A percentile compares a stretch with the other conserved stretches of the same genome.
phyloP scores from a whole-genome alignment of 768 basidiomycete species.

The Pleurotus ostreatus region DNA sequence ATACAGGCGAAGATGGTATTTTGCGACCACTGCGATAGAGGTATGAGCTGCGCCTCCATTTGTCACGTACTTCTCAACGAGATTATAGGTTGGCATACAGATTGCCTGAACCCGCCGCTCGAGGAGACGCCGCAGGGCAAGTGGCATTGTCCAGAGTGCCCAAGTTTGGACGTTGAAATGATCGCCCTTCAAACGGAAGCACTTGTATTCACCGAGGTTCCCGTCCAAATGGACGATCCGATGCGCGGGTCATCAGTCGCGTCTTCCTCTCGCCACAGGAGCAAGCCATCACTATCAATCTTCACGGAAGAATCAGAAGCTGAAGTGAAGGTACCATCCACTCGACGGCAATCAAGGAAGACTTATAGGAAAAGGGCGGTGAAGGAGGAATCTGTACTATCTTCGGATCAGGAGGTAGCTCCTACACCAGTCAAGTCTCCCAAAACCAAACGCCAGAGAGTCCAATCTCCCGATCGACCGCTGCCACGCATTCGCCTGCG shows the following conservation, averaged over 20 bases:
- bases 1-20: slow-evolving; percentile 74
- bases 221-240: background rate
- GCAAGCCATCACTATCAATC: slow-evolving; percentile 16
- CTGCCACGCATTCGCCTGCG: slow-evolving; percentile 48
- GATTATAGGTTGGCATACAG: slow-evolving; percentile 76
- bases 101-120: slow-evolving; percentile 73
- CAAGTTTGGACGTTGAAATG: slow-evolving; percentile 22
- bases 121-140: slow-evolving; percentile 66
- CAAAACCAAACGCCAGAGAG: slow-evolving; percentile 42
- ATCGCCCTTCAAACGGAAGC: slow-evolving; percentile 11
- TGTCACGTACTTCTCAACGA: slow-evolving; percentile 7
- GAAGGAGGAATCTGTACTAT: slow-evolving; percentile 10
- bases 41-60: slow-evolving; percentile 29
- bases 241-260: slow-evolving; percentile 36
- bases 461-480: slow-evolving; percentile 34
- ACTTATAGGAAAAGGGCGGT: slow-evolving; percentile 14
- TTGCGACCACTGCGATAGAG: slow-evolving; percentile 94
- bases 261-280: slow-evolving; percentile 33
- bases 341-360: slow-evolving; percentile 6
- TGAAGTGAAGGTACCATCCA: slow-evolving; percentile 16
- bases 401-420: slow-evolving; percentile 19
- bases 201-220: background rate
- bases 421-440: slow-evolving; percentile 22
- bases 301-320: slow-evolving; percentile 19
- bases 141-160: slow-evolving; percentile 74